phyloP scores from a whole-genome alignment of 305 asterid genomes.

The Fraxinus sp. region DNA sequence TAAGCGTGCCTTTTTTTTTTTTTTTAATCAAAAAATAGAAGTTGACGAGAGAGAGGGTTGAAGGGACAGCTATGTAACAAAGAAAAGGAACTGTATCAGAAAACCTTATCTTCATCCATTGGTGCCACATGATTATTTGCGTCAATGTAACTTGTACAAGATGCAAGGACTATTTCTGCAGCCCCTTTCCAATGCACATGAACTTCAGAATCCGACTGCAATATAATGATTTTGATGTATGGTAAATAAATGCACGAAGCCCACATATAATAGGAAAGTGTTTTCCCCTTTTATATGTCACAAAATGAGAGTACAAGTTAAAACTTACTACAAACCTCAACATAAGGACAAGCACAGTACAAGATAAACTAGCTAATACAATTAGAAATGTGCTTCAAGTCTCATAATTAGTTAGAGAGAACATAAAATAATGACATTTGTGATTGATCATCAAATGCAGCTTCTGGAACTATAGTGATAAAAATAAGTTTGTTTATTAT shows the following conservation, averaged over 20 bases:
- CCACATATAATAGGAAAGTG: background rate
- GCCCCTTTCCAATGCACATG: constrained; percentile 98
- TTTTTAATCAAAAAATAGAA: background rate
- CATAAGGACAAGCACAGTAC: background rate
- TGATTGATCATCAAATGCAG: background rate
- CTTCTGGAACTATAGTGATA: background rate
- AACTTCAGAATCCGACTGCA: constrained; percentile 65
- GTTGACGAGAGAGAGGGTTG: background rate
- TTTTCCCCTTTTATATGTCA: background rate
- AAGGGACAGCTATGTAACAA: background rate
- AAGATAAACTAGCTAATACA: background rate
- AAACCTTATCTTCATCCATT: constrained; percentile 71
- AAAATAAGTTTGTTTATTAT: background rate
- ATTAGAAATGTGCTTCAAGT: background rate
- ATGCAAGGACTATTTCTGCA: constrained; percentile 84
- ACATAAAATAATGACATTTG: background rate
- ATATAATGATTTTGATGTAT: constrained; percentile 6
- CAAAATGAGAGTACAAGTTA: background rate
- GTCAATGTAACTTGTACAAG: constrained; percentile 70
- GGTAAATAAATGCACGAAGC: constrained; percentile 7
- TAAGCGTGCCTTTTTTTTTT: background rate
- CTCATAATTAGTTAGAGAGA: background rate
- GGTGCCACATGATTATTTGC: constrained; percentile 48
- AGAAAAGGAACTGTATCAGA: constrained; percentile 4
- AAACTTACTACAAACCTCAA: background rate